Conservation (phyloP, 2,329 filamentous ascomycete species). For the Colletotrichum liaoningense region DNA sequence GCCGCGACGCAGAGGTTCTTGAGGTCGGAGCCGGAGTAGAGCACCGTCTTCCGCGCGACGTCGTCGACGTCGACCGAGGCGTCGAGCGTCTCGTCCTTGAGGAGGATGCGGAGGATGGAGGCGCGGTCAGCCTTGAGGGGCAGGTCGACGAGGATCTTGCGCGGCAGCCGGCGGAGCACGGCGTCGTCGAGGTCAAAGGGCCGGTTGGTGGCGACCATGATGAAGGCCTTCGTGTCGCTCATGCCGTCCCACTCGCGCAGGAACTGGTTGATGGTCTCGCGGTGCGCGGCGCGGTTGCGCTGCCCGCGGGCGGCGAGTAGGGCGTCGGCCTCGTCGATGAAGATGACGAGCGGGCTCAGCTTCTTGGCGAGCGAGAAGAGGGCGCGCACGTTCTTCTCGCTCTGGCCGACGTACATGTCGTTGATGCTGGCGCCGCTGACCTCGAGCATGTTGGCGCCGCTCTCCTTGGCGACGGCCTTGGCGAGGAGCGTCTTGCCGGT, state of each 20-base stretch:
- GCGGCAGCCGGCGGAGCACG: slow-evolving; percentile 79
- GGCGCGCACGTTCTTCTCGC: slow-evolving; percentile 94
- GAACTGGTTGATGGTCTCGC: slow-evolving; percentile 97
- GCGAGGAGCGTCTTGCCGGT: slow-evolving; percentile 79
- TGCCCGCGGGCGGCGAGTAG: slow-evolving; percentile 84
- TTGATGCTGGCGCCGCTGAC: slow-evolving; percentile 92
- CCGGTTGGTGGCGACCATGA: slow-evolving; percentile 97
- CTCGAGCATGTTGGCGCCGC: slow-evolving; percentile 81
- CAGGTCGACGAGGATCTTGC: slow-evolving; percentile 79
- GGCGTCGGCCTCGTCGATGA: slow-evolving; percentile 96
- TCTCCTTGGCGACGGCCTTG: slow-evolving; percentile 76
- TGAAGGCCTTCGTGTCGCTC: slow-evolving; percentile 84
- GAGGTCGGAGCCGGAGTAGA: slow-evolving; percentile 86
- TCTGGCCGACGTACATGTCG: slow-evolving; percentile 96
- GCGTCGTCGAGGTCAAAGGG: slow-evolving; percentile 95
- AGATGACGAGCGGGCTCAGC: slow-evolving; percentile 90
- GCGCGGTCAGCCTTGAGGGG: slow-evolving; percentile 74
- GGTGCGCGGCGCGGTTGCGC: slow-evolving; percentile 76
- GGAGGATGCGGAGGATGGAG: slow-evolving; percentile 77
- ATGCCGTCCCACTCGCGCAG: slow-evolving; percentile 97
- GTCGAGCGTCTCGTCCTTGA: slow-evolving; percentile 75
- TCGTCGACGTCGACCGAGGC: slow-evolving; percentile 68
- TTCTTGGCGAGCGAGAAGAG: slow-evolving; percentile 94
- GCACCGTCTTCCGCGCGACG: slow-evolving; percentile 75
- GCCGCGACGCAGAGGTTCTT: slow-evolving; percentile 87